Evolutionary conservation across 129 eudicot genomes (phyloP).

Genomic region (Artemisia tridentata): DNA sequence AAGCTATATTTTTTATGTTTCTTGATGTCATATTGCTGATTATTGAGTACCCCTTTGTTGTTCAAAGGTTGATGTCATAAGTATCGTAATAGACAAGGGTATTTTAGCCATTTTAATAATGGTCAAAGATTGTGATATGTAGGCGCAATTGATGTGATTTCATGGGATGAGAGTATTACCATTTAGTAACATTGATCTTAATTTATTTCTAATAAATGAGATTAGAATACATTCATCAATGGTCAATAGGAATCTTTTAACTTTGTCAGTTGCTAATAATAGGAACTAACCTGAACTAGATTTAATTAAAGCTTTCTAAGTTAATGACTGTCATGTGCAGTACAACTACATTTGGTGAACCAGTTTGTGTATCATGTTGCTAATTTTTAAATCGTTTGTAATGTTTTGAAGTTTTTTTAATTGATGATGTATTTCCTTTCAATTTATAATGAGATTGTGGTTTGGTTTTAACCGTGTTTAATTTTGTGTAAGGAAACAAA

Average conservation of each 20-base stretch:
- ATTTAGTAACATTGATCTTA: no score
- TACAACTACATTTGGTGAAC: background rate
- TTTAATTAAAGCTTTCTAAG: background rate
- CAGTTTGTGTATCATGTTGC: background rate
- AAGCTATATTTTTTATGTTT: no score
- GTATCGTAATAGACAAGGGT: background rate
- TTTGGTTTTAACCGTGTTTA: no score
- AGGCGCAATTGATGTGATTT: background rate
- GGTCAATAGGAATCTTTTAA: no score
- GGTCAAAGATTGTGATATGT: background rate
- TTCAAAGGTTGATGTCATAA: background rate
- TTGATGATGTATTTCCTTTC: no score
- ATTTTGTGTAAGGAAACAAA: no score
- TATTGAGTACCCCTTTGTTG: no score
- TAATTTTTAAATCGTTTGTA: background rate
- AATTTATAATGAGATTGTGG: no score
- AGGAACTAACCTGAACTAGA: background rate
- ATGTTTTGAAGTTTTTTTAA: no score
- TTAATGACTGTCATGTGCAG: slow-evolving; percentile 15
- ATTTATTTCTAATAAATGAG: no score
- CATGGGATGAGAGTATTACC: background rate
- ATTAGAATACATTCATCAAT: no score
- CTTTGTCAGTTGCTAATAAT: slow-evolving; percentile 14
- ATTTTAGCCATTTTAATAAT: background rate
- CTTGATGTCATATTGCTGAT: no score